phyloP scores from a whole-genome alignment of 176 grass and related monocot genomes.

The Lolium multiflorum region DNA sequence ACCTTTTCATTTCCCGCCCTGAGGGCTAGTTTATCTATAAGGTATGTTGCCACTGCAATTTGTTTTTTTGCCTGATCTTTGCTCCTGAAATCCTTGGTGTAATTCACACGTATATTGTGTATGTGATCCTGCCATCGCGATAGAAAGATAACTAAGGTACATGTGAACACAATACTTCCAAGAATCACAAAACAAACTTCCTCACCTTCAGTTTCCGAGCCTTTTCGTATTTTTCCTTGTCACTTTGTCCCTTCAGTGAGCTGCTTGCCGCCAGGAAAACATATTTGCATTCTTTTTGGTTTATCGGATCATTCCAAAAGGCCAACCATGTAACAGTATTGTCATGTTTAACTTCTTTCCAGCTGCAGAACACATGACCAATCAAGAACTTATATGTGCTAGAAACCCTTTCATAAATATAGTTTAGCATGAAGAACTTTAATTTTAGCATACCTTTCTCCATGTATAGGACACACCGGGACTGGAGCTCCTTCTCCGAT shows the following conservation, averaged over 20 bases:
- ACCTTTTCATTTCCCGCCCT: slow-evolving; percentile 99
- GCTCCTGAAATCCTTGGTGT: slow-evolving; percentile 78
- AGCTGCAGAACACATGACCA: slow-evolving; percentile 62
- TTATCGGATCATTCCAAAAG: slow-evolving; percentile 96
- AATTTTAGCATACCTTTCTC: slow-evolving; percentile 65
- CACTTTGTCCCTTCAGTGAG: slow-evolving; percentile 88
- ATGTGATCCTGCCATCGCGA: slow-evolving; percentile 71
- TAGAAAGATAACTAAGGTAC: slow-evolving; percentile 6
- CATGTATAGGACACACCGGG: slow-evolving; percentile 85
- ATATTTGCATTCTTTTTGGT: slow-evolving; percentile 89
- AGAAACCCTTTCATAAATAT: slow-evolving; percentile 14
- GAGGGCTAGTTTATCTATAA: slow-evolving; percentile 98
- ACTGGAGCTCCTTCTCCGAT: slow-evolving; percentile 60
- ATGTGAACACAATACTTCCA: slow-evolving; percentile 8
- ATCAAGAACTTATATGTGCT: slow-evolving; percentile 35
- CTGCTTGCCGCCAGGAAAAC: slow-evolving; percentile 97
- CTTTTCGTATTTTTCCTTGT: slow-evolving; percentile 99
- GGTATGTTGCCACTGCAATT: slow-evolving; percentile 94
- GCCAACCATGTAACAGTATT: slow-evolving; percentile 98
- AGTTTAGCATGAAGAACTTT: background rate
- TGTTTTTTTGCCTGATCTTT: slow-evolving; percentile 66
- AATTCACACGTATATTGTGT: slow-evolving; percentile 71
- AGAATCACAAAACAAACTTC: slow-evolving; percentile 27
- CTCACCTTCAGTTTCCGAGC: slow-evolving; percentile 83
- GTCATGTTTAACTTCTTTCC: slow-evolving; percentile 93